Evolutionary conservation across 2,329 filamentous ascomycete genomes (phyloP).

Genomic region (Trichoderma sp.): DNA sequence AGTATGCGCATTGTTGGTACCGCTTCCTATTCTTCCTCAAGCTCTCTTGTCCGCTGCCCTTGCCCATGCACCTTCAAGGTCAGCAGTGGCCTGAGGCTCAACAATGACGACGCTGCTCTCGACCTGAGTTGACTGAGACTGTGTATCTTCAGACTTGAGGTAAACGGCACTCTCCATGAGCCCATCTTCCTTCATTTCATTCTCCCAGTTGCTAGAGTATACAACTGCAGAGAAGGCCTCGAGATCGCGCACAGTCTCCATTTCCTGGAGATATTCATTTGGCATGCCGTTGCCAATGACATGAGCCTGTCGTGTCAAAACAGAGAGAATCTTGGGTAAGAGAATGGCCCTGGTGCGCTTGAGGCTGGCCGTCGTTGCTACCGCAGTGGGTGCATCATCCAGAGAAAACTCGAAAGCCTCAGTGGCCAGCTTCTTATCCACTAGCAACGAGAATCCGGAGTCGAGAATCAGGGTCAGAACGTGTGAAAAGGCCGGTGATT

Average conservation of each 20-base stretch:
- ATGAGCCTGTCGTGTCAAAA: constrained; percentile 88
- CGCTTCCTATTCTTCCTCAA: neutral
- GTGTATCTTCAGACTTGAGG: constrained; percentile 29
- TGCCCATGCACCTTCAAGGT: constrained; percentile 68
- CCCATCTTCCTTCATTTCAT: constrained; percentile 55
- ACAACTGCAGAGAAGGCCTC: constrained; percentile 85
- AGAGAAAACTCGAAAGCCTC: constrained; percentile 67
- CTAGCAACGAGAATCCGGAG: constrained; percentile 77
- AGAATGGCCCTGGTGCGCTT: constrained; percentile 60
- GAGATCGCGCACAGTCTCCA: constrained; percentile 73
- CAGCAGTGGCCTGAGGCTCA: constrained; percentile 39
- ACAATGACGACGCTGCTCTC: constrained; percentile 56
- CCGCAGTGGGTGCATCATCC: constrained; percentile 36
- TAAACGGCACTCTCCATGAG: constrained; percentile 40
- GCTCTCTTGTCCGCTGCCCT: constrained; percentile 47
- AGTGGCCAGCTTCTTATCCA: constrained; percentile 76
- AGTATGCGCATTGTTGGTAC: neutral
- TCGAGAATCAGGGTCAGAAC: constrained; percentile 86
- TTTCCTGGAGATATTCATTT: constrained; percentile 68
- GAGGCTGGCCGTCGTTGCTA: constrained; percentile 49
- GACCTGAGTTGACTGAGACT: constrained; percentile 23
- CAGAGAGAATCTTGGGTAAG: constrained; percentile 83
- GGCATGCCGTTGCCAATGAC: constrained; percentile 76
- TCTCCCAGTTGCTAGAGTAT: constrained; percentile 80
- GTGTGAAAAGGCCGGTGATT: constrained; percentile 85